Evolutionary conservation across 176 grass and related monocot genomes (phyloP).

Genomic region (Tuctoria greenei): DNA sequence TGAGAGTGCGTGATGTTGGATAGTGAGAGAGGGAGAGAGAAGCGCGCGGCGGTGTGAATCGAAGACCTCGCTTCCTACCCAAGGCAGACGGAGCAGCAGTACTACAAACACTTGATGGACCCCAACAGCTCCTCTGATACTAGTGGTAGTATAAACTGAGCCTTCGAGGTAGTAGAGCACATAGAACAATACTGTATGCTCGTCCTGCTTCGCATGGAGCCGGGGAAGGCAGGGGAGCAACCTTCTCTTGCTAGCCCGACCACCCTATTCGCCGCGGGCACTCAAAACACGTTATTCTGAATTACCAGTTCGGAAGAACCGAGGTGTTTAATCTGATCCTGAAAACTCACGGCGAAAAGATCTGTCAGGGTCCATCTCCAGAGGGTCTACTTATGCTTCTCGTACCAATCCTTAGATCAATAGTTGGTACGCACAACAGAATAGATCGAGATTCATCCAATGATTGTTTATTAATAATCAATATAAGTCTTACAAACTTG

Average conservation of each 20-base stretch:
- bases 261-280: not conserved
- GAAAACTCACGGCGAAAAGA: not conserved
- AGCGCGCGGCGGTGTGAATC: constrained; percentile 35
- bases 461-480: too few relatives aligned
- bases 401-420: too few relatives aligned
- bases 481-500: too few relatives aligned
- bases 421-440: too few relatives aligned
- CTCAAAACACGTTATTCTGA: not conserved
- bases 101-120: constrained; percentile 85
- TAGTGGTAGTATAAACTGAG: constrained; percentile 35
- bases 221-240: constrained; percentile 24
- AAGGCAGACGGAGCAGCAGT: constrained; percentile 90
- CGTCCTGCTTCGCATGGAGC: constrained; percentile 49
- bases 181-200: constrained; percentile 27
- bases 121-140: constrained; percentile 44
- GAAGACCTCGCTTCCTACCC: constrained; percentile 77
- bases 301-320: not conserved
- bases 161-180: constrained; percentile 31
- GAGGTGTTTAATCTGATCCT: not conserved
- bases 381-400: too few relatives aligned
- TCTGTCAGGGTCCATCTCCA: too few relatives aligned
- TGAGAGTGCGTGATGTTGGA: constrained; percentile 54
- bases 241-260: constrained; percentile 61
- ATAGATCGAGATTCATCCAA: too few relatives aligned
- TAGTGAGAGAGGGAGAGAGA: not conserved